A percentile compares a stretch with the other conserved stretches of the same genome.
Evolutionary conservation across 441 rosid genomes (phyloP).

Genomic region (Adansonia grandidieri): DNA sequence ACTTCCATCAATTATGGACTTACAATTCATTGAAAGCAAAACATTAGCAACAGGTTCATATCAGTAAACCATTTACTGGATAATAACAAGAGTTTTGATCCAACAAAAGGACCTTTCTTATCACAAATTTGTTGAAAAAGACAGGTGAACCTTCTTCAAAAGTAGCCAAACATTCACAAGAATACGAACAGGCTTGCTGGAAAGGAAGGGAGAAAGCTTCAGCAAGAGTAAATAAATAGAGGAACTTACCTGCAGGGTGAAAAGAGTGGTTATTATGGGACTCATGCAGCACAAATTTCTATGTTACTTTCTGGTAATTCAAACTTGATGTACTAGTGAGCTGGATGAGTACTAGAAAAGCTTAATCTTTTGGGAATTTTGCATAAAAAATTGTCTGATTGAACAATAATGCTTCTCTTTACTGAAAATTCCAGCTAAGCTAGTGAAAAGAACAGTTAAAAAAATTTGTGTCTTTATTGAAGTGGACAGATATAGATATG

Average conservation of each 20-base stretch:
- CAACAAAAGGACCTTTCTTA: neutral
- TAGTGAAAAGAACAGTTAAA: slow-evolving; percentile 5
- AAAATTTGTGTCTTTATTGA: slow-evolving; percentile 34
- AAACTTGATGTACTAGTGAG: slow-evolving; percentile 16
- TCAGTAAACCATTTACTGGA: neutral
- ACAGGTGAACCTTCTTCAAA: neutral
- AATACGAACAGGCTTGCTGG: slow-evolving; percentile 9
- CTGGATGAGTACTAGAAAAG: neutral
- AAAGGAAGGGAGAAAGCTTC: slow-evolving; percentile 7
- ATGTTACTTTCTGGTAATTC: slow-evolving; percentile 28
- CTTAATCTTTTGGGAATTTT: slow-evolving; percentile 12
- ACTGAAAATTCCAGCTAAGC: slow-evolving; percentile 36
- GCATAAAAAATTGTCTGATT: slow-evolving; percentile 20
- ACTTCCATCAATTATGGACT: neutral
- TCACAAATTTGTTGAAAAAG: neutral
- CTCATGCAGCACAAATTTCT: slow-evolving; percentile 28
- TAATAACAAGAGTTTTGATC: neutral
- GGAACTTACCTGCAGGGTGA: slow-evolving; percentile 5
- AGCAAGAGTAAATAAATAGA: slow-evolving; percentile 7
- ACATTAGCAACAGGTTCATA: neutral
- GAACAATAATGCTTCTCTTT: slow-evolving; percentile 29
- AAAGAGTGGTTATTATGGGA: neutral
- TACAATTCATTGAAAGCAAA: neutral
- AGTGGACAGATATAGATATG: slow-evolving; percentile 30
- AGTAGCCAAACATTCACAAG: slow-evolving; percentile 16